Base-by-base conservation (phyloP, 2,329 filamentous ascomycete genomes). In the Ophiostoma himal-ulmi region DNA sequence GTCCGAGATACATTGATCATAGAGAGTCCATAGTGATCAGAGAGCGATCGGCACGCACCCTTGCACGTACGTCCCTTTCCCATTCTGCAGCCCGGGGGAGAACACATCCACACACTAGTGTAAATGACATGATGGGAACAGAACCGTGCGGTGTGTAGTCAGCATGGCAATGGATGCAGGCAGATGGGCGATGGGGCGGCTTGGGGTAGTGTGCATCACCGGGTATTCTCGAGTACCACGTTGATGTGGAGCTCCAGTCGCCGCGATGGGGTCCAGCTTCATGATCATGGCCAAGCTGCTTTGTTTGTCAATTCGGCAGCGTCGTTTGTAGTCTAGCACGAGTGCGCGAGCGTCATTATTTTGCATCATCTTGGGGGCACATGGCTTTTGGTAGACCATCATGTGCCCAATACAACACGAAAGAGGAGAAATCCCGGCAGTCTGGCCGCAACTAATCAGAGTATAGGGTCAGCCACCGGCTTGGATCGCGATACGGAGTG, bases 161-260 rank as follows among this genome's bases (percentile, higher is more conserved):
- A 57, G 52, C 52, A 26, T 57, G n/a, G 44, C 44, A 48, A n/a
- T 48, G 7, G 17, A n/a, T 48, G 52, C 52, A 57, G n/a, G 52
- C 52, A 57, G 20, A 26, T 57, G n/a, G 52, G 44, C 17, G 44
- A 48, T n/a, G 4, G 8, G 7, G 22, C n/a, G n/a, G n/a, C 52
- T 30, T 26, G 52, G 52, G 52, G 52, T 26, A 57, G 11, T 57
- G 52, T 11, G n/a, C 5, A 26, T 26, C n/a, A 26, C 52, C 52
- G 52, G 52, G 52, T 57, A 57, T 57, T 26, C 22, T 57, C 52
- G n/a, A 57, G 10, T 57, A 57, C 52, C 52, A 57, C 52, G n/a
- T 14, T 57, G n/a, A 57, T 26, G n/a, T 26, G 20, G 14, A 44
- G 3, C 5, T 44, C 14, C 39, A 1, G 39, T n/a, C n/a, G 30